Evolutionary conservation across 2,329 filamentous ascomycete genomes (phyloP).

Genomic region (Verticillium nubilum): DNA sequence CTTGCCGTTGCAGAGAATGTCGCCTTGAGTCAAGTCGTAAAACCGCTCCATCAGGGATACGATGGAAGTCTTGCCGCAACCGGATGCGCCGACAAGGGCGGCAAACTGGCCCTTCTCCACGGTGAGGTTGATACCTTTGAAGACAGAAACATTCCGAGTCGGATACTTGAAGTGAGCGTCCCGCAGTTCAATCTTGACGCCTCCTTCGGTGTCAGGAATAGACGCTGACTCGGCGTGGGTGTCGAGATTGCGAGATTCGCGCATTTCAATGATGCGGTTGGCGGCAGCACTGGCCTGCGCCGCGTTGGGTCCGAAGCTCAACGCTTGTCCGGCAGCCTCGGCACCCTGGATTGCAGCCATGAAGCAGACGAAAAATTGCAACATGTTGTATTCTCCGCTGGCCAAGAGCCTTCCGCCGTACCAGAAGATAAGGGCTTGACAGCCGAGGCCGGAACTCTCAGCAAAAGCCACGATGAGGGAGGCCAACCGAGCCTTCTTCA

Average conservation of each 20-base stretch:
- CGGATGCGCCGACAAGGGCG: constrained; percentile 64
- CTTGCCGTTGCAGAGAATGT: constrained; percentile 57
- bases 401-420: constrained; percentile 58
- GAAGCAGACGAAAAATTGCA: constrained; percentile 52
- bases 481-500: constrained; percentile 54
- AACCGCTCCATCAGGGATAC: constrained; percentile 63
- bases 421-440: constrained; percentile 62
- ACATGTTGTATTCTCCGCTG: constrained; percentile 38
- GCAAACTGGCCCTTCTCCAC: constrained; percentile 66
- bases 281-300: constrained; percentile 54
- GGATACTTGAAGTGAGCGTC: constrained; percentile 58
- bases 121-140: constrained; percentile 55
- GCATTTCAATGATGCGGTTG: constrained; percentile 52
- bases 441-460: constrained; percentile 59
- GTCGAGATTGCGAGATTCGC: constrained; percentile 35
- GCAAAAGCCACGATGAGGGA: constrained; percentile 64
- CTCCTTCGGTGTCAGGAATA: constrained; percentile 41
- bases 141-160: constrained; percentile 50
- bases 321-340: constrained; percentile 61
- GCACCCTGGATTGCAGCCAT: constrained; percentile 63
- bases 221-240: constrained; percentile 19
- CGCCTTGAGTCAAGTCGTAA: constrained; percentile 61
- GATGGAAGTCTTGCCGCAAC: constrained; percentile 69
- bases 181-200: constrained; percentile 50
- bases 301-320: constrained; percentile 61